Base-by-base conservation (phyloP, 257 asterid species). In the Fraxinus excelsior region DNA sequence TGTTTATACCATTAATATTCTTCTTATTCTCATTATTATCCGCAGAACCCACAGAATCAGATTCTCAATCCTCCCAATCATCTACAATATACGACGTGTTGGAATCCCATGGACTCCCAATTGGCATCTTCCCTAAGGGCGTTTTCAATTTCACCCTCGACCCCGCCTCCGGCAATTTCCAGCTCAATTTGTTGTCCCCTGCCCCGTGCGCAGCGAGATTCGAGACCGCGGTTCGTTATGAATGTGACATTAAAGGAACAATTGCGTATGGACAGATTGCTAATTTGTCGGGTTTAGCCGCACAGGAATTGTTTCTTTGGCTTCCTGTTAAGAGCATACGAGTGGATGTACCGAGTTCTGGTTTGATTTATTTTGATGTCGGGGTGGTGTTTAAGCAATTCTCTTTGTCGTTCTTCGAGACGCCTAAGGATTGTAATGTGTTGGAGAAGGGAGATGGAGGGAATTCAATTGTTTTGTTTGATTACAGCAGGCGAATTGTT, bases 271-370 rank as follows among this genome's bases (percentile, higher is more conserved):
- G 91, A 8, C 80, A 56, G 79, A 83, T 94, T 67, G 79, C 82
- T 0, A 75, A 89, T 75, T 78, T 94, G 44, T 86, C 93, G 2
- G 98, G 98, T 34, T 85, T 94, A 12, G 85, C 97, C 0, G 87
- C 97, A 0, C 86, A 91, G 85, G 98, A 94, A 32, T 86, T 94
- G 28, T 94, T 94, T 37, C 87, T 94, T 7, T 94, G 98, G 98
- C 85, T 94, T 40, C 92, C 97, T 25, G 97, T 94, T 12, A 87
- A 90, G 80, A 82, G 80, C 25, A 91, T 94, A 31, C 87, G 80
- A 77, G 97, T 94, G 46, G 97, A 92, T 79, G 42, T 91, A 46
- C 97, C 97, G 4, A 90, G 94, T 82, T 88, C 98, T 44, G 97
- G 98, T 1, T 85, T 94, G 92, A 92, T 94, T 80, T 94, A 92